Evolutionary conservation across 768 basidiomycete species (phyloP), one percentile per base, ranked within the genome.

Genomic region (Lactarius akahatsu): DNA sequence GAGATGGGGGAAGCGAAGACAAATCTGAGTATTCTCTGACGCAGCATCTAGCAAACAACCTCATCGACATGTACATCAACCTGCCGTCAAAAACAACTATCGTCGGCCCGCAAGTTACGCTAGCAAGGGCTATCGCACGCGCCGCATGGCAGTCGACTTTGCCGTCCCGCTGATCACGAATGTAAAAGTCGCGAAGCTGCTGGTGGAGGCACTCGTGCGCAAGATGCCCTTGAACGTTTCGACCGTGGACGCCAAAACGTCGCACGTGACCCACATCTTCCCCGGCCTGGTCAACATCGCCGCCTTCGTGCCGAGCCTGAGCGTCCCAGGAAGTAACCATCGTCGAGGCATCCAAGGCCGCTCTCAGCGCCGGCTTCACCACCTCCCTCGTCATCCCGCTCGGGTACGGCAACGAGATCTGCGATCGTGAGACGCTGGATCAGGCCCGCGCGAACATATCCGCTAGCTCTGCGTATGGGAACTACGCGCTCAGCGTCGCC

Each of bases 11-110:
- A 73, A 79, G 80, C 45, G 87, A 88, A 69, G 92, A 96, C 77
- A 99, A 99, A 77, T 92, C 94, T 3, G 97, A 98, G 76, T 99
- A 98, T 77, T 98, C 97, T 0, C 81, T 99, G 65, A 95, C 93
- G 4, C 94, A 97, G 76, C 97, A 99, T 80, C 80, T 99, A 68
- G 93, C 92, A 40, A 96, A 96, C 78, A 95, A 96, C 77, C 80
- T 97, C 72, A 99, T 99, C 75, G 97, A 99, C 78, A 92, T 98
- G 87, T 99, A 98, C 77, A 96, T 99, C 86, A 99, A 99, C 77
- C 81, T 99, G 71, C 97, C 97, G 2, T 98, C 96, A 47, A 97
- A 94, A 98, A 99, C 77, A 86, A 94, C 74, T 98, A 93, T 78
- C 91, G 97, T 65, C 91, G 97, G 23, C 97, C 97, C 7, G 96